These are phyloP conservation scores for Phytophthora pseudosyringae DNA, from an alignment of 352 stramenopile species.

Conservation along the genomic window DNA sequence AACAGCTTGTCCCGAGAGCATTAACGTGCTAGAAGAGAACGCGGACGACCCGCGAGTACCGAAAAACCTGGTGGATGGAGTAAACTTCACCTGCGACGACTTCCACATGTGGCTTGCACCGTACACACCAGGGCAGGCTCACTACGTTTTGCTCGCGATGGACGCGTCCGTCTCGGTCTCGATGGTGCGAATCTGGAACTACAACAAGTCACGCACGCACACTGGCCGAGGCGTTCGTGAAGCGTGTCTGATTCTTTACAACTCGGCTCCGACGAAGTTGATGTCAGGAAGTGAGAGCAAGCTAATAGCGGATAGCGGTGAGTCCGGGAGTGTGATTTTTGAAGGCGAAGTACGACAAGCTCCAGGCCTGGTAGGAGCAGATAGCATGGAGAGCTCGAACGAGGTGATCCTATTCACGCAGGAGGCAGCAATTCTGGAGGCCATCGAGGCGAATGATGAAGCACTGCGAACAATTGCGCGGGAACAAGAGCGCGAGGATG, in stretches of 20 bases:
- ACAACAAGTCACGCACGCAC: conserved; percentile 91
- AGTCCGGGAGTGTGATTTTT: conserved; percentile 62
- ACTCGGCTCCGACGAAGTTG: conserved; percentile 19
- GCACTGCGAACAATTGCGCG: conserved; percentile 29
- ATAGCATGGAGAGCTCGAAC: conserved; percentile 59
- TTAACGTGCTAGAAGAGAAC: conserved; percentile 92
- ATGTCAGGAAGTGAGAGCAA: not conserved
- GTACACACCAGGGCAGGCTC: conserved; percentile 57
- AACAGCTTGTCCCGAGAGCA: conserved; percentile 70
- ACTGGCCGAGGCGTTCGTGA: conserved; percentile 73
- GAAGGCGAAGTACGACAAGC: conserved; percentile 86
- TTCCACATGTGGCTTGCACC: conserved; percentile 93
- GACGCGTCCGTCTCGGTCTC: conserved; percentile 49
- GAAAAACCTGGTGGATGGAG: conserved; percentile 82
- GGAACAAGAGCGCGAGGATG: conserved; percentile 57
- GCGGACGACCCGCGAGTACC: conserved; percentile 73
- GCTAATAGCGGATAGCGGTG: not conserved
- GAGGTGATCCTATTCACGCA: conserved; percentile 91
- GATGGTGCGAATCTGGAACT: conserved; percentile 93
- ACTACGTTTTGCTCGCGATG: conserved; percentile 71
- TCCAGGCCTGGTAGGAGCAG: conserved; percentile 60
- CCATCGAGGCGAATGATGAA: conserved; percentile 75
- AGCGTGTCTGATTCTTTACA: conserved; percentile 63
- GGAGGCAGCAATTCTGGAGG: conserved; percentile 59
- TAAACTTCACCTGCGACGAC: conserved; percentile 91